Evolutionary conservation across 2,329 filamentous ascomycete genomes (phyloP).

Genomic region (Chalaropsis thielavioides): DNA sequence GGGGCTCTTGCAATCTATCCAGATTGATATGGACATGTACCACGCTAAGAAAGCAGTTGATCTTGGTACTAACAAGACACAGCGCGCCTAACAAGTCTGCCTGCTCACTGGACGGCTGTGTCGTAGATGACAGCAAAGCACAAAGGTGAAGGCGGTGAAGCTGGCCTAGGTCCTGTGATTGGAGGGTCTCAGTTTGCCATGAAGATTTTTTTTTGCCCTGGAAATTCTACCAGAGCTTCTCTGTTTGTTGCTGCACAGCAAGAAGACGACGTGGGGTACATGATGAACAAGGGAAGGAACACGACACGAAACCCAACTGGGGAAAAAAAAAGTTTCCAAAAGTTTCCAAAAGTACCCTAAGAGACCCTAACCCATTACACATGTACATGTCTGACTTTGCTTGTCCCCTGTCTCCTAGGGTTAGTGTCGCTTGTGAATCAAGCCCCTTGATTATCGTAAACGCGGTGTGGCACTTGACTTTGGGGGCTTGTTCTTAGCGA

Average conservation of each 20-base stretch:
- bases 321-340: background rate
- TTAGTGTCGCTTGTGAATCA: background rate
- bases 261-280: too few relatives aligned
- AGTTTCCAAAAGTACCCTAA: too few relatives aligned
- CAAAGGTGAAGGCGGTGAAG: background rate
- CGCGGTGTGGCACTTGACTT: background rate
- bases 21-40: too few relatives aligned
- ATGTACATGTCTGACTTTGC: background rate
- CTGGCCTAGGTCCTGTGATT: background rate
- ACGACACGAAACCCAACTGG: background rate
- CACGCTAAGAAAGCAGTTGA: too few relatives aligned
- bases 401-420: background rate
- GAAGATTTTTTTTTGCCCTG: background rate
- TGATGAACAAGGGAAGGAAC: background rate
- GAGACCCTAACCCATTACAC: too few relatives aligned
- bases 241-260: too few relatives aligned
- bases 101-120: background rate
- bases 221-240: background rate
- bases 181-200: background rate
- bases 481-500: too few relatives aligned
- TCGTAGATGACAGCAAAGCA: background rate
- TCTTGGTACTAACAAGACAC: background rate
- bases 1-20: too few relatives aligned
- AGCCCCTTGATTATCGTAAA: background rate
- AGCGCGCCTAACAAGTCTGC: background rate